phyloP scores from a whole-genome alignment of 2,329 filamentous ascomycete species.

The Bipolaris victoriae region DNA sequence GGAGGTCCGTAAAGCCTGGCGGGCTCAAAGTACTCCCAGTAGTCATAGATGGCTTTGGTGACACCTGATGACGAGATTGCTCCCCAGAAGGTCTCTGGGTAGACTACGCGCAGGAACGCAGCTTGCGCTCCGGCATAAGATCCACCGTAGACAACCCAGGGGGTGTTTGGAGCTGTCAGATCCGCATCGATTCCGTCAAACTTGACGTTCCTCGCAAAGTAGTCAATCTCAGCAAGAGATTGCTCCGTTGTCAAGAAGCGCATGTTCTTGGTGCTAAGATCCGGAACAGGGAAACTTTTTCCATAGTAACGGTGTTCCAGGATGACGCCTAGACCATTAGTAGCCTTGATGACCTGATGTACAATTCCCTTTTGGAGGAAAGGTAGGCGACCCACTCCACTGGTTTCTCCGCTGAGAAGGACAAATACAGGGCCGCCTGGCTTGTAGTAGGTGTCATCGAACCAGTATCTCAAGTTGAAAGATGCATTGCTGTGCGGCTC shows the following conservation, averaged over 20 bases:
- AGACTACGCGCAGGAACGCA: constrained; percentile 75
- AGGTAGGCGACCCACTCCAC: constrained; percentile 65
- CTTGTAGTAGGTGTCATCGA: constrained; percentile 77
- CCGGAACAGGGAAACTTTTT: constrained; percentile 69
- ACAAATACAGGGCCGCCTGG: constrained; percentile 82
- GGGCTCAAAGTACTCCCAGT: constrained; percentile 69
- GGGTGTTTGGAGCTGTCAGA: constrained; percentile 67
- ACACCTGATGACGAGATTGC: constrained; percentile 83
- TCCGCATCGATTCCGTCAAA: constrained; percentile 72
- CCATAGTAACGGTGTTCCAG: constrained; percentile 91
- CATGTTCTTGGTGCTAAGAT: constrained; percentile 72
- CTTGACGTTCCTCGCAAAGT: constrained; percentile 75
- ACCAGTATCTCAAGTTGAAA: constrained; percentile 81
- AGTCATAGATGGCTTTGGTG: constrained; percentile 77
- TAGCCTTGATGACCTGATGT: constrained; percentile 69
- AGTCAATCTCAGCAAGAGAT: constrained; percentile 78
- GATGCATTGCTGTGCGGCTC: constrained; percentile 73
- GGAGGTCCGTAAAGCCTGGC: constrained; percentile 62
- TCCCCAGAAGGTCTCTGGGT: constrained; percentile 79
- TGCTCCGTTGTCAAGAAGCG: constrained; percentile 86
- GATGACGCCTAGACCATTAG: constrained; percentile 75
- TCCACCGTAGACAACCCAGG: constrained; percentile 82
- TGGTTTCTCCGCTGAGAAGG: constrained; percentile 73
- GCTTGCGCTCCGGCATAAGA: constrained; percentile 83
- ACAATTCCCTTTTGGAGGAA: constrained; percentile 81